Evolutionary conservation across 164 flowering plant species (phyloP).

Genomic region (Vitis riparia): DNA sequence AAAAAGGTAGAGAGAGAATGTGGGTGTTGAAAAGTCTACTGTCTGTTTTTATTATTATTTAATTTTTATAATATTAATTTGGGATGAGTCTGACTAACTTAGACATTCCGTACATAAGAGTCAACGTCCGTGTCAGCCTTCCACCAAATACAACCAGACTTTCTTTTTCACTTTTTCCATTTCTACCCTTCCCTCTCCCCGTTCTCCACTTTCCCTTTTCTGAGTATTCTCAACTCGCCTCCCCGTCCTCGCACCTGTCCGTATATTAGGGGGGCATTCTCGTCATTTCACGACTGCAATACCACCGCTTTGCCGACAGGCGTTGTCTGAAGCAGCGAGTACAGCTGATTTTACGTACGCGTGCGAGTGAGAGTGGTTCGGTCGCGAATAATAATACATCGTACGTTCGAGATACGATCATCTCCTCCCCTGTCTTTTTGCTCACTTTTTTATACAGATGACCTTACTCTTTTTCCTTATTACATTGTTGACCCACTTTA

Average conservation of each 20-base stretch:
- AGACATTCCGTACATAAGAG: constrained; percentile 25
- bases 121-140: constrained; percentile 27
- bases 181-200: not conserved
- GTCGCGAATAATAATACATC: constrained; percentile 18
- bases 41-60: not conserved
- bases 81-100: constrained; percentile 10
- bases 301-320: too few relatives aligned
- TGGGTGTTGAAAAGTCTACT: too few relatives aligned
- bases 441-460: not conserved
- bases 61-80: not conserved
- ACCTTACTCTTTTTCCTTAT: not conserved
- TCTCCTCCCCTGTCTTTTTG: constrained; percentile 2
- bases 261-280: too few relatives aligned
- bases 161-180: not conserved
- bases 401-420: constrained; percentile 19
- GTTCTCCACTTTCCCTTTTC: not conserved
- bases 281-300: too few relatives aligned
- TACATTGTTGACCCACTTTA: not conserved
- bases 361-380: not conserved
- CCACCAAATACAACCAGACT: constrained; percentile 21
- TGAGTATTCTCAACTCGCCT: not conserved
- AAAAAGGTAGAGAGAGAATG: too few relatives aligned
- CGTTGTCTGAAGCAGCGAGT: not conserved
- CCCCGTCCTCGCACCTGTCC: too few relatives aligned
- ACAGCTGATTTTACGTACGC: not conserved